phyloP scores from a whole-genome alignment of 169 alveolate genomes.

The Eimeria praecox region DNA sequence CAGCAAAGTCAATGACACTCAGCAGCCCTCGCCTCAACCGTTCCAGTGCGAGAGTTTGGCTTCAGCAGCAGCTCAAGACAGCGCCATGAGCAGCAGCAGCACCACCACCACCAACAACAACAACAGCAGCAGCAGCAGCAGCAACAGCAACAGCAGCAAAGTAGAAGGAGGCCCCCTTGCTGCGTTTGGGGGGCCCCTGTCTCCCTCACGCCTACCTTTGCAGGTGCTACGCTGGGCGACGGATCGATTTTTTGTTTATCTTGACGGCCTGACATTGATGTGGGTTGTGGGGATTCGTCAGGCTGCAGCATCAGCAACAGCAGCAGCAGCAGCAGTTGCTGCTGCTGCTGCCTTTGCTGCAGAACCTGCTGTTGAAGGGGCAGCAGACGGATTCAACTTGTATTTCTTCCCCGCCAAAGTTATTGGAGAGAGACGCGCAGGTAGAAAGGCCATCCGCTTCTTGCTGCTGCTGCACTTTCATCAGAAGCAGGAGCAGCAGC shows the following conservation, averaged over 20 bases:
- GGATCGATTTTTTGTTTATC: conserved; percentile 25
- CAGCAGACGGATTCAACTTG: conserved; percentile 33
- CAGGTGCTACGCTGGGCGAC: conserved; percentile 54
- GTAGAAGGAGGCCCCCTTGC: conserved; percentile 2
- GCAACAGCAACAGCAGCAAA: conserved; percentile 42
- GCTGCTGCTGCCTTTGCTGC: conserved; percentile 57
- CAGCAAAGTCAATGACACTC: not conserved
- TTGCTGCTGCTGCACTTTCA: conserved; percentile 47
- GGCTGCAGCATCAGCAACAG: conserved; percentile 33
- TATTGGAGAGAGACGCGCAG: conserved; percentile 58
- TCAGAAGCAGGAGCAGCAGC: conserved; percentile 24
- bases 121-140: conserved; percentile 30
- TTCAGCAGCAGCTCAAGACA: not conserved
- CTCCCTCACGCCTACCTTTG: conserved; percentile 20
- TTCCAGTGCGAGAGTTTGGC: not conserved
- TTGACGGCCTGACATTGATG: conserved; percentile 21
- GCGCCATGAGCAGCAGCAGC: not conserved
- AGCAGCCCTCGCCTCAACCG: not conserved
- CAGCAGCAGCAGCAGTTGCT: conserved; percentile 32
- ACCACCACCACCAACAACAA: not conserved
- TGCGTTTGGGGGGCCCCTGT: conserved; percentile 59
- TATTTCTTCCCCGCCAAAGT: conserved; percentile 34
- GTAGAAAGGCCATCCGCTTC: conserved; percentile 46
- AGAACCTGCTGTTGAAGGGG: not conserved
- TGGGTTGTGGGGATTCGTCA: conserved; percentile 51